Percentiles rank a stretch among this genome's conserved stretches.
These are phyloP conservation scores for Aureobasidium sp. DNA, from an alignment of 2,329 filamentous ascomycete species.

Conservation along the genomic window DNA sequence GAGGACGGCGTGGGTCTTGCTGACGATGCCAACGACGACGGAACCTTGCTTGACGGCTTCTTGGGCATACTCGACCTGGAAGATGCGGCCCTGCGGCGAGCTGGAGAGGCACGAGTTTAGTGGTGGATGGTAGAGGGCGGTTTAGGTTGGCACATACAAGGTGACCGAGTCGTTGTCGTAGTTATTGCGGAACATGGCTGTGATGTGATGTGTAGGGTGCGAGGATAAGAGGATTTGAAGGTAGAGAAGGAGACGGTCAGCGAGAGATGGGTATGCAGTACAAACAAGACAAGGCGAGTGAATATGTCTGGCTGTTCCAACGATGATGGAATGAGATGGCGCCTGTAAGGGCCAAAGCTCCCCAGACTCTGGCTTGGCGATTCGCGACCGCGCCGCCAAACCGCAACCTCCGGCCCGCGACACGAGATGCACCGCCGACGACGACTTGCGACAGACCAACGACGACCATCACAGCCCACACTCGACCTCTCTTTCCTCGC, in stretches of 20 bases:
- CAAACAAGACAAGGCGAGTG: not conserved
- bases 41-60: slow-evolving; percentile 99
- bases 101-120: slow-evolving; percentile 41
- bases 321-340: slow-evolving; percentile 12
- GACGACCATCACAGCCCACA: not conserved
- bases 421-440: not conserved
- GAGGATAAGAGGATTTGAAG: slow-evolving; percentile 7
- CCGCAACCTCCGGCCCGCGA: not conserved
- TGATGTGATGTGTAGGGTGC: slow-evolving; percentile 17
- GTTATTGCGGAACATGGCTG: slow-evolving; percentile 96
- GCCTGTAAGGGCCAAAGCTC: slow-evolving; percentile 6
- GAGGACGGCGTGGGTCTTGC: slow-evolving; percentile 95
- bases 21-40: slow-evolving; percentile 91
- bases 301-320: not conserved
- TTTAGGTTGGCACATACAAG: slow-evolving; percentile 59
- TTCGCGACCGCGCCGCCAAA: not conserved
- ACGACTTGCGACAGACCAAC: not conserved
- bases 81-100: slow-evolving; percentile 98
- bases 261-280: not conserved
- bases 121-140: not conserved
- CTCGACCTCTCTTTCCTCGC: not conserved
- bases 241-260: slow-evolving; percentile 2
- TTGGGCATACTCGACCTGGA: slow-evolving; percentile 98
- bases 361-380: slow-evolving; percentile 11
- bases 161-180: slow-evolving; percentile 99